Conservation (phyloP, 192 early-diverging fungal genomes). For the Phlyctochytrium planicorne region DNA sequence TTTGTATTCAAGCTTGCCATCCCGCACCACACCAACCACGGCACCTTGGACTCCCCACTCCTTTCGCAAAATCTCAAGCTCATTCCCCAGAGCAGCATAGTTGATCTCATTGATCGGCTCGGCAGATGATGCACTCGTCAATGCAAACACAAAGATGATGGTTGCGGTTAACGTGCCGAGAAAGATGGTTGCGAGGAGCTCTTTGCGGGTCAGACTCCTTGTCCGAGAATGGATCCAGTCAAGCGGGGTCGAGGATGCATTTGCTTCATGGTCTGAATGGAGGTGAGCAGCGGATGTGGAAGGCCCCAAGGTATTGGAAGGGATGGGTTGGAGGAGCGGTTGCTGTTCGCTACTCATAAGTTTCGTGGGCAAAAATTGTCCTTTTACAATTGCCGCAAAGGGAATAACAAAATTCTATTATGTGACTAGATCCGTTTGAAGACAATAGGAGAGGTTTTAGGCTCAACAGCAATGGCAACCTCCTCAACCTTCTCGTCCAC, state of each 20-base stretch:
- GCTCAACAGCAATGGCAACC: too few species aligned
- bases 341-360: too few species aligned
- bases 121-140: background rate
- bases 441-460: too few species aligned
- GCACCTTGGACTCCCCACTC: slow-evolving; percentile 11
- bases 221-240: background rate
- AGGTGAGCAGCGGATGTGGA: too few species aligned
- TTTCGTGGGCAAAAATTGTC: too few species aligned
- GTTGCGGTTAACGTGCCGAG: background rate
- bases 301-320: too few species aligned
- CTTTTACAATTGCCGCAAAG: too few species aligned
- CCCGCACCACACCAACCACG: slow-evolving; percentile 13
- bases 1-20: slow-evolving; percentile 10
- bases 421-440: too few species aligned
- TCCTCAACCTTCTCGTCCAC: too few species aligned
- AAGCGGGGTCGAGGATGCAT: background rate
- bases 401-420: too few species aligned
- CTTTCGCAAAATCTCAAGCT: slow-evolving; percentile 7
- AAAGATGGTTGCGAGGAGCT: background rate
- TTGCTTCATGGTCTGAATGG: too few species aligned
- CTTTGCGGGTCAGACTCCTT: background rate
- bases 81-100: background rate
- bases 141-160: background rate
- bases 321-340: too few species aligned
- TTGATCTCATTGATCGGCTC: background rate